Conservation (phyloP, 306 rosid genomes). For the Citrullus colocynthis region DNA sequence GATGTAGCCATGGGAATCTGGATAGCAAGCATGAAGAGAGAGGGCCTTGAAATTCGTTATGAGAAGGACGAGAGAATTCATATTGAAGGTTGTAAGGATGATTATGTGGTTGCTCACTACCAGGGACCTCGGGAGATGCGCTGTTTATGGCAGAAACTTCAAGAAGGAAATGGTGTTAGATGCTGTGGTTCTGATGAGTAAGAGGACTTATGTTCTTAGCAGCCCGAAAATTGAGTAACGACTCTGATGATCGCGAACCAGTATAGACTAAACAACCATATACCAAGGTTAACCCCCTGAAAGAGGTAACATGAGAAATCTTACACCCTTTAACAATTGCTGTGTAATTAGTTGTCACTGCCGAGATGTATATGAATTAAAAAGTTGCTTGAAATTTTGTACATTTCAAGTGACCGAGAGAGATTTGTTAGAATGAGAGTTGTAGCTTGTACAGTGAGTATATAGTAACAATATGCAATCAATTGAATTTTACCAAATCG, state of each 20-base stretch:
- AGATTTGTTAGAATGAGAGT: background rate
- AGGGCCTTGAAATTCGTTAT: slow-evolving; percentile 52
- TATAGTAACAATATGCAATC: background rate
- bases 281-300: background rate
- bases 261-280: background rate
- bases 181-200: slow-evolving; percentile 50
- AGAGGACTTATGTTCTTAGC: background rate
- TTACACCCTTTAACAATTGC: background rate
- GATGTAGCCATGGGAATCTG: slow-evolving; percentile 99
- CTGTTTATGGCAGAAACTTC: slow-evolving; percentile 89
- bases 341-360: background rate
- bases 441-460: background rate
- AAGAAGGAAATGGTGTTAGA: slow-evolving; percentile 45
- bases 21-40: slow-evolving; percentile 74
- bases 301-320: slow-evolving; percentile 2
- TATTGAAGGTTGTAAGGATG: slow-evolving; percentile 74
- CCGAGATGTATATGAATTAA: background rate
- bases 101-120: slow-evolving; percentile 91
- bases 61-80: slow-evolving; percentile 50
- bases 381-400: slow-evolving; percentile 4
- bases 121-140: slow-evolving; percentile 96
- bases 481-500: background rate
- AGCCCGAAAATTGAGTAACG: background rate
- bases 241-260: background rate
- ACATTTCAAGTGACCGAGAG: slow-evolving; percentile 1